Percentiles rank a stretch among this genome's conserved stretches.
phyloP scores from a whole-genome alignment of 441 rosid genomes.

The Melastoma candidum region DNA sequence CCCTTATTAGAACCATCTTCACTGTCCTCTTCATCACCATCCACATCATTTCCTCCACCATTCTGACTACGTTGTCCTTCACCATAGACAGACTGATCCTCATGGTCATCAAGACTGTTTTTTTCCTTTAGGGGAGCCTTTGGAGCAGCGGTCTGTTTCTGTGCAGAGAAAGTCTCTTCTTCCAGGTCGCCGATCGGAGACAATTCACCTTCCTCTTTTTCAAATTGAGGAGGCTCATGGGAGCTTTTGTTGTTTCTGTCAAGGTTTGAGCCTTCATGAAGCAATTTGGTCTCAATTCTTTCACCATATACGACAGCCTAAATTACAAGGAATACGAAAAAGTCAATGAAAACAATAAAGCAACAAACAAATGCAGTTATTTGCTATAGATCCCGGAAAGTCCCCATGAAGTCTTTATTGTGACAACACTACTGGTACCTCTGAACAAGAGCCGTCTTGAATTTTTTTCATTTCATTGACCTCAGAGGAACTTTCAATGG shows the following conservation, averaged over 20 bases:
- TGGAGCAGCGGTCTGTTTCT: conserved; percentile 1
- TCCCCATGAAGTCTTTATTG: too few species aligned
- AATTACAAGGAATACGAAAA: too few species aligned
- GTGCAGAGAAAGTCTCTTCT: conserved; percentile 80
- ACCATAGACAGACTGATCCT: conserved; percentile 38
- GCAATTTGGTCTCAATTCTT: too few species aligned
- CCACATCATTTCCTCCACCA: conserved; percentile 72
- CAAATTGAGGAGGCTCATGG: conserved; percentile 6
- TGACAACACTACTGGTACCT: too few species aligned
- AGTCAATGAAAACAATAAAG: too few species aligned
- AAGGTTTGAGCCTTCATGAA: conserved; percentile 23
- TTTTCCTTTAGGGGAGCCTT: conserved; percentile 5
- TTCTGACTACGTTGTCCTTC: conserved; percentile 37
- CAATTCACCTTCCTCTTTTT: conserved; percentile 18
- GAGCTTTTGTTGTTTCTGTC: not conserved
- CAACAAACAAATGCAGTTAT: too few species aligned
- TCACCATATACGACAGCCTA: too few species aligned
- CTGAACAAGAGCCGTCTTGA: too few species aligned
- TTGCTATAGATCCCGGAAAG: too few species aligned
- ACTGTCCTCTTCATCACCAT: conserved; percentile 72
- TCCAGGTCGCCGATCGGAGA: conserved; percentile 38
- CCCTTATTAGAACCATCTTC: conserved; percentile 89
- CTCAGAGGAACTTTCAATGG: too few species aligned
- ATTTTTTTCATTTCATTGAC: too few species aligned
- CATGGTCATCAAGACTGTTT: conserved; percentile 29